These are phyloP conservation scores for Harringtonia aguacate DNA, from an alignment of 2,329 filamentous ascomycete species.

Conservation along the genomic window DNA sequence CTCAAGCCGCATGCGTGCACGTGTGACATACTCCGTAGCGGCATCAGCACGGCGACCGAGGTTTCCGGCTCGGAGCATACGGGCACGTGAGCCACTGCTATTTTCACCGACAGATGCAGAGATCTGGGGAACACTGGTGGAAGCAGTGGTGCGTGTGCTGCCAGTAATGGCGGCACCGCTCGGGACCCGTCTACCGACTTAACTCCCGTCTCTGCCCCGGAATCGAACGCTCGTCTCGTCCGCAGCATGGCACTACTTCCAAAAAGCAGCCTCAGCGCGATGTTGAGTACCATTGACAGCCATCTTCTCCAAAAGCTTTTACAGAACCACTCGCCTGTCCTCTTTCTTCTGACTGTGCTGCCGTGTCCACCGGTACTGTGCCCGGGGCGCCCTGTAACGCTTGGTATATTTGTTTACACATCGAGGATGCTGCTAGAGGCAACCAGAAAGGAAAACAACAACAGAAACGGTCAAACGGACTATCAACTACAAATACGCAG, in stretches of 20 bases:
- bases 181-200: no score
- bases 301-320: background rate
- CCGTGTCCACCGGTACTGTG: constrained; percentile 3
- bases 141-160: no score
- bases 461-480: no score
- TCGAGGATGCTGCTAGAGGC: background rate
- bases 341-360: constrained; percentile 4
- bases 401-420: constrained; percentile 4
- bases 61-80: background rate
- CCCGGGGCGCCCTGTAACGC: background rate
- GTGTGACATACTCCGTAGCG: constrained; percentile 3
- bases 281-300: no score
- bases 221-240: background rate
- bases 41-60: constrained; percentile 1
- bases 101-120: background rate
- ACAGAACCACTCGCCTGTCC: constrained; percentile 5
- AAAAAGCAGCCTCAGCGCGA: background rate
- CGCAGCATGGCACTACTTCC: constrained; percentile 3
- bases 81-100: background rate
- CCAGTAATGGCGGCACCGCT: no score
- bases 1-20: background rate
- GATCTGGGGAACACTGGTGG: no score
- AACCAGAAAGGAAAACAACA: no score
- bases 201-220: no score
- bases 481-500: constrained; percentile 3